Evolutionary conservation across 139 green algal species (phyloP).

Genomic region (Coelastrella sp.): DNA sequence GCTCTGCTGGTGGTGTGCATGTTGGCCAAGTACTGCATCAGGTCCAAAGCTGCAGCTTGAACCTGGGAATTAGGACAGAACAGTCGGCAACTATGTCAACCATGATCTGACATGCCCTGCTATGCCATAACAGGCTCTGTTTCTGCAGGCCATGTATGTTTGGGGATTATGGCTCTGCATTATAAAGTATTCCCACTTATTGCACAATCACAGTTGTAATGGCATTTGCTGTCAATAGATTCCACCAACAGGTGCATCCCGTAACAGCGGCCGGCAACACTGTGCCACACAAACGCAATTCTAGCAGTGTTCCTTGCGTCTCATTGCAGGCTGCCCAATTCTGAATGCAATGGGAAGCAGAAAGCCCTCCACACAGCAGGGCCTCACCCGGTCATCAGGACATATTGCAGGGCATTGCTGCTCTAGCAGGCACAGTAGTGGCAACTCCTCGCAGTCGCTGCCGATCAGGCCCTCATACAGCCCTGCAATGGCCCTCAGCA

Average conservation of each 20-base stretch:
- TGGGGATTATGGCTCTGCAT: too few species aligned
- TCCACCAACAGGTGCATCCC: too few species aligned
- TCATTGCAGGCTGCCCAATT: not conserved
- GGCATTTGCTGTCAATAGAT: too few species aligned
- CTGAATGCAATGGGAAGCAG: not conserved
- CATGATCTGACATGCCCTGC: not conserved
- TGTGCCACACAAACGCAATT: too few species aligned
- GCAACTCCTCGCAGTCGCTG: constrained; percentile 16
- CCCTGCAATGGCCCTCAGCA: constrained; percentile 32
- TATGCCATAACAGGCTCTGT: too few species aligned
- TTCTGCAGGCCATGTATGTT: too few species aligned
- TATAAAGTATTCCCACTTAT: too few species aligned
- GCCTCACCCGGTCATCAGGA: not conserved
- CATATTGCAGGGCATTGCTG: not conserved
- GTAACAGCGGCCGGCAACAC: too few species aligned
- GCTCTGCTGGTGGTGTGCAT: not conserved
- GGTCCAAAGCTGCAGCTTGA: not conserved
- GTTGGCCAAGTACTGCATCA: constrained; percentile 37
- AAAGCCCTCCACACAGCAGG: not conserved
- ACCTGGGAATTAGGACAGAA: not conserved
- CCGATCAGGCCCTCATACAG: not conserved
- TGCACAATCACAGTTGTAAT: too few species aligned
- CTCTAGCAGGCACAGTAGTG: constrained; percentile 34
- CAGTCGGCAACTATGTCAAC: not conserved
- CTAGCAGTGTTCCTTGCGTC: too few species aligned